A percentile compares a stretch with the other conserved stretches of the same genome.
phyloP scores from a whole-genome alignment of 2,329 filamentous ascomycete genomes.

The Colletotrichum sp. region DNA sequence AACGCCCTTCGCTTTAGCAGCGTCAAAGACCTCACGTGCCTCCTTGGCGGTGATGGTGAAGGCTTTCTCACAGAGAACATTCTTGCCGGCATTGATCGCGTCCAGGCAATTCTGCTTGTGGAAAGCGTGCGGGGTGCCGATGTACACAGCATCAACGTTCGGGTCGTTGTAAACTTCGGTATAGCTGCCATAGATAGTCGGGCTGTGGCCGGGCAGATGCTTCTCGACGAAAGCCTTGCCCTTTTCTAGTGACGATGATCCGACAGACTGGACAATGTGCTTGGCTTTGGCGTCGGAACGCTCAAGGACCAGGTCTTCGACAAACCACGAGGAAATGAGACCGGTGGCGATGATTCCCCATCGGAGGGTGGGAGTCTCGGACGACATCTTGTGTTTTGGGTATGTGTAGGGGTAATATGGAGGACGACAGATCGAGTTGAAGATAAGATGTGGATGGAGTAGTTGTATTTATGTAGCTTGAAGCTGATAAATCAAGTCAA shows the following conservation, averaged over 20 bases:
- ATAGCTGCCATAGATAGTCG: slow-evolving; percentile 44
- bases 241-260: slow-evolving; percentile 43
- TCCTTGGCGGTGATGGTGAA: slow-evolving; percentile 47
- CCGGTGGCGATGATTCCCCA: slow-evolving; percentile 36
- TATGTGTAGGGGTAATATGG: background rate
- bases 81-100: slow-evolving; percentile 46
- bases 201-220: slow-evolving; percentile 26
- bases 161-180: slow-evolving; percentile 43
- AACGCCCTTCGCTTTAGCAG: slow-evolving; percentile 43
- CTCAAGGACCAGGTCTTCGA: slow-evolving; percentile 41
- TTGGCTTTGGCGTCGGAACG: slow-evolving; percentile 38
- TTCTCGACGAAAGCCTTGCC: slow-evolving; percentile 42
- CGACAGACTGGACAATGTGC: slow-evolving; percentile 47
- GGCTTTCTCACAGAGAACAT: slow-evolving; percentile 51
- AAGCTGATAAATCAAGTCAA: background rate
- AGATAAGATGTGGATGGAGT: background rate
- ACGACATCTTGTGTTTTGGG: background rate
- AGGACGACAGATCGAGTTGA: background rate
- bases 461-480: background rate
- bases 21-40: slow-evolving; percentile 42
- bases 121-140: slow-evolving; percentile 49
- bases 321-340: slow-evolving; percentile 35
- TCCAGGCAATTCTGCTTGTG: slow-evolving; percentile 49
- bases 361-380: slow-evolving; percentile 27
- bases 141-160: slow-evolving; percentile 50